phyloP scores from a whole-genome alignment of 768 basidiomycete species.

The Trametes elegans region DNA sequence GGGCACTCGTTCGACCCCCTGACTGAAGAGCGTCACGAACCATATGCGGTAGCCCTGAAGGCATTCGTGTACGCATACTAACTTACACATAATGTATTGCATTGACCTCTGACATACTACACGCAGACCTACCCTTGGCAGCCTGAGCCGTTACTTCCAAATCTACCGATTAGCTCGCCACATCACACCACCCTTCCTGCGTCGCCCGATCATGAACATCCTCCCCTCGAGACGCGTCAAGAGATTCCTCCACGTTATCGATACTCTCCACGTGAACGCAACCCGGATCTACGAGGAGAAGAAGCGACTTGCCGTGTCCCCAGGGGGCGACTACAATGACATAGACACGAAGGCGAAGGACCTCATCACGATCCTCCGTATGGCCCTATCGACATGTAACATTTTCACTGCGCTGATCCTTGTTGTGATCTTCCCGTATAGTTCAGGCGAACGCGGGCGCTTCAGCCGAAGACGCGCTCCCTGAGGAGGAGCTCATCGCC shows the following conservation, averaged over 20 bases:
- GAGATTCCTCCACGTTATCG: conserved; percentile 32
- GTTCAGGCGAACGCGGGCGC: conserved; percentile 16
- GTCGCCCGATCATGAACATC: conserved; percentile 33
- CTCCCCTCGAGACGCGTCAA: conserved; percentile 36
- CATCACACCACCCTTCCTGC: conserved; percentile 27
- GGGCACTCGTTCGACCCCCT: conserved; percentile 28
- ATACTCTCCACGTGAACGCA: conserved; percentile 36
- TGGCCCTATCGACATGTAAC: no score
- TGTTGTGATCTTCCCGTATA: no score
- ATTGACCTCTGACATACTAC: neutral
- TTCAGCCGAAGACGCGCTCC: neutral
- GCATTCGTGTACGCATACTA: conserved; percentile 8
- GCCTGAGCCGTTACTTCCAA: neutral
- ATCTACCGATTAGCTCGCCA: conserved; percentile 3
- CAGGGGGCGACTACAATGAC: neutral
- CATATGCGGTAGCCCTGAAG: conserved; percentile 27
- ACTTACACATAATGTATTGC: neutral
- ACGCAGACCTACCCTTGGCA: neutral
- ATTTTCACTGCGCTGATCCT: no score
- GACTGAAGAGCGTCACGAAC: conserved; percentile 6
- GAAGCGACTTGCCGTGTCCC: conserved; percentile 29
- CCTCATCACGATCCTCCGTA: neutral
- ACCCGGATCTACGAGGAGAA: conserved; percentile 37
- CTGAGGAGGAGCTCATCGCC: conserved; percentile 14
- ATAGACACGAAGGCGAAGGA: neutral